Base-by-base conservation (phyloP, 192 early-diverging fungal species). In the Fimicolochytrium jonesii region DNA sequence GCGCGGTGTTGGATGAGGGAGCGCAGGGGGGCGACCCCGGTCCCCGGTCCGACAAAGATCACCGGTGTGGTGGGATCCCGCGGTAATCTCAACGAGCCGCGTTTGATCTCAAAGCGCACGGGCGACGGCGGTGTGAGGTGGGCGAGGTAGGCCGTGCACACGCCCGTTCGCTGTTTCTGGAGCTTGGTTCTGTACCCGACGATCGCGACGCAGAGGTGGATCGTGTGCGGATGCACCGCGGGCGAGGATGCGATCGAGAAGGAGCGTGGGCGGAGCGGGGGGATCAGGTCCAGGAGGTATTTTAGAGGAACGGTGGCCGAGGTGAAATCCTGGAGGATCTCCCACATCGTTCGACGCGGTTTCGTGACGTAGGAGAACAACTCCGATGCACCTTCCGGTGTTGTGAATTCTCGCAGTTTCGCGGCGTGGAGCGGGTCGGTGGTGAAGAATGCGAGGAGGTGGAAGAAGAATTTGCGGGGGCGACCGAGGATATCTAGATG, bases 11-110 rank as follows among this genome's bases (percentile, higher is more conserved):
- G 71, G 15, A 93, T 55, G 42, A 94, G 83, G 26, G 91, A 72
- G 60, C 92, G 79, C 81, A 99, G 93, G 0, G 95, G 90, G 7
- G 96, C 94, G 22, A 99, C n/a, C 18, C 95, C 95, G 0, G 95
- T 97, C 44, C 74, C 74, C 43, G 90, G 91, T 0, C 91, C 96
- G 50, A 96, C 87, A 53, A 90, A 84, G 31, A 96, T 86, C 0
- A 51, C 22, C 0, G 68, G 60, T 26, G 6, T 17, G 28, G 42
- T 11, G 4, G 23, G 42, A n/a, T 48, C 9, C 11, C 22, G 46
- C 1, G 62, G 62, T 42, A 64, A 22, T 22, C 29, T 23, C 50
- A 64, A 18, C n/a, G 62, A 55, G 26, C 62, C 62, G 22, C 39
- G 33, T 34, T 64, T 64, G 29, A 64, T 64, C n/a, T 9, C 30